A percentile compares a stretch with the other conserved stretches of the same genome.
phyloP scores from a whole-genome alignment of 2,329 filamentous ascomycete genomes.

The Fusarium circinatum region DNA sequence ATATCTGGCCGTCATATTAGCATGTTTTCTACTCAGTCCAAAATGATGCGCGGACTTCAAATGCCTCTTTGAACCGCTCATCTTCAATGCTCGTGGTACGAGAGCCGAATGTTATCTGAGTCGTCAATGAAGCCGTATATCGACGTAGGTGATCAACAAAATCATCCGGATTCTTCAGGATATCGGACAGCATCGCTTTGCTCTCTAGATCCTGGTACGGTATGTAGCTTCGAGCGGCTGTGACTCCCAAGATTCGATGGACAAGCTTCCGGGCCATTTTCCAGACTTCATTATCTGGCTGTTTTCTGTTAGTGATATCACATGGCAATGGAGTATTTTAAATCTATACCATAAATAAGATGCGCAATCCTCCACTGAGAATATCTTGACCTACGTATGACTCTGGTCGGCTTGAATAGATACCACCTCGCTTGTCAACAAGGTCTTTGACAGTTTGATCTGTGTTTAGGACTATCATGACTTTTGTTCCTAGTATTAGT shows the following conservation, averaged over 20 bases:
- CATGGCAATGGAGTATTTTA: accelerated
- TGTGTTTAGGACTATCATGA: not conserved
- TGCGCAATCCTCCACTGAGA: not conserved
- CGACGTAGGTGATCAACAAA: not conserved
- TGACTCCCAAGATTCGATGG: not conserved
- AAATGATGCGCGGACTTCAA: accelerated
- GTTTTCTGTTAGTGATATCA: not conserved
- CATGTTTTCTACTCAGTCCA: accelerated
- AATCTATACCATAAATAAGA: not conserved
- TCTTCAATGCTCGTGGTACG: not conserved
- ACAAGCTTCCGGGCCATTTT: not conserved
- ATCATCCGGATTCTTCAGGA: not conserved
- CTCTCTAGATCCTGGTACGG: not conserved
- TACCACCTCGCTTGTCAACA: not conserved
- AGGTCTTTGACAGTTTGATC: not conserved
- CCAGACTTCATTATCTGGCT: not conserved
- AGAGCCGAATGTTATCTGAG: not conserved
- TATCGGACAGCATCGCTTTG: not conserved
- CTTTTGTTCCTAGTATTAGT: not conserved
- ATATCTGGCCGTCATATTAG: accelerated
- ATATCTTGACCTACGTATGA: not conserved
- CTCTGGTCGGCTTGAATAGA: not conserved
- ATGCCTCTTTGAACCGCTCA: not conserved
- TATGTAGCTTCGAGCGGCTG: not conserved
- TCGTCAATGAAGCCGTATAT: not conserved